These are phyloP conservation scores for Phytophthora europaea DNA, from an alignment of 352 stramenopile species.

Conservation along the genomic window DNA sequence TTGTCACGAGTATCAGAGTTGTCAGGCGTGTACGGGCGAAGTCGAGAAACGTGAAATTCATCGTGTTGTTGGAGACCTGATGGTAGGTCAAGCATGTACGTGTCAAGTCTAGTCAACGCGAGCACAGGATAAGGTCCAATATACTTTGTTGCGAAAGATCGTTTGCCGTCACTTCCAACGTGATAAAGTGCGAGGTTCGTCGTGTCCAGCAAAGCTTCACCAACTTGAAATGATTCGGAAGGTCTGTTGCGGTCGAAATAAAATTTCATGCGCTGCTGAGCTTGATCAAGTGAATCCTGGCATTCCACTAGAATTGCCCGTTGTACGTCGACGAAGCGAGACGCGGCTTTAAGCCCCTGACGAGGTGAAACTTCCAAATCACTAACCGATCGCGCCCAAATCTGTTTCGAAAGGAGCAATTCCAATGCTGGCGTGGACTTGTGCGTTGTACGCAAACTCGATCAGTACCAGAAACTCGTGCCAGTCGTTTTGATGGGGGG, in stretches of 20 bases:
- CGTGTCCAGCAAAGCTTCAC: constrained; percentile 6
- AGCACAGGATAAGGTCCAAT: constrained; percentile 14
- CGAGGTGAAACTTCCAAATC: constrained; percentile 5
- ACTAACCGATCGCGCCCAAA: constrained; percentile 9
- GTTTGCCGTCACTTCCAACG: not conserved
- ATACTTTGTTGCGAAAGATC: not conserved
- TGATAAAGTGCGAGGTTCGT: constrained; percentile 10
- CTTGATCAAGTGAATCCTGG: constrained; percentile 16
- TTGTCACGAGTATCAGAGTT: not conserved
- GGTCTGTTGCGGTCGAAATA: constrained; percentile 9
- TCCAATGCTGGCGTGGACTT: not conserved
- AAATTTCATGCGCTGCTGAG: constrained; percentile 16
- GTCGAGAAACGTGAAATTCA: constrained; percentile 11
- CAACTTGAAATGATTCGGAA: not conserved
- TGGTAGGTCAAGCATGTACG: constrained; percentile 6
- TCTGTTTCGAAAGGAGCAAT: constrained; percentile 3
- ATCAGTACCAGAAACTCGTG: not conserved
- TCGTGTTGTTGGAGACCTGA: constrained; percentile 7
- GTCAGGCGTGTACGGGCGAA: constrained; percentile 2
- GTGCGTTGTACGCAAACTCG: constrained; percentile 16
- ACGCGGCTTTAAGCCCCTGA: not conserved
- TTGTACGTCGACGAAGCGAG: constrained; percentile 5
- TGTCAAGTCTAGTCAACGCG: not conserved
- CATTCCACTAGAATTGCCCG: constrained; percentile 1
- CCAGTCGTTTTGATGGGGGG: constrained; percentile 5